Conservation (phyloP, 2,329 filamentous ascomycete genomes). For the Gremmenia infestans region DNA sequence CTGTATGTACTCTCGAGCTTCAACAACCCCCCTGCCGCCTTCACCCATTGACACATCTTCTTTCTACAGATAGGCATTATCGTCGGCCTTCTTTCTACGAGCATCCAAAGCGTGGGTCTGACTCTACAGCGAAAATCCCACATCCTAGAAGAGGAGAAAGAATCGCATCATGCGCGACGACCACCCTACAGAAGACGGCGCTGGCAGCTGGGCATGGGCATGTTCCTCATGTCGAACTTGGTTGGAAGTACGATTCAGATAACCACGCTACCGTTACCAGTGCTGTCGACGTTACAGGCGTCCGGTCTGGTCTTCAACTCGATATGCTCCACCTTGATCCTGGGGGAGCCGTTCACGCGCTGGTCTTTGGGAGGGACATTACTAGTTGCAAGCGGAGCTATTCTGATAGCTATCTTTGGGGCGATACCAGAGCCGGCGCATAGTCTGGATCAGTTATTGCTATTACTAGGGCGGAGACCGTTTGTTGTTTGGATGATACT, state of each 20-base stretch:
- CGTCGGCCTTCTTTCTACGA: constrained; percentile 88
- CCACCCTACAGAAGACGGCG: constrained; percentile 84
- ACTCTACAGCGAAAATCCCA: constrained; percentile 98
- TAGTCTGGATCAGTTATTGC: constrained; percentile 74
- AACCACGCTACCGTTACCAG: constrained; percentile 87
- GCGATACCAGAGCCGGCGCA: constrained; percentile 92
- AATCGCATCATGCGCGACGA: constrained; percentile 67
- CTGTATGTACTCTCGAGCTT: constrained; percentile 47
- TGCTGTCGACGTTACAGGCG: constrained; percentile 91
- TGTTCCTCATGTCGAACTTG: constrained; percentile 94
- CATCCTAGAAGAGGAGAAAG: constrained; percentile 92
- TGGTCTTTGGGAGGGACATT: constrained; percentile 90
- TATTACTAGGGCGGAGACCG: constrained; percentile 64
- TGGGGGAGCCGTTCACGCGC: constrained; percentile 88
- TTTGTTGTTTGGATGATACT: constrained; percentile 88
- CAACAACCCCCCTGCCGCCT: constrained; percentile 1
- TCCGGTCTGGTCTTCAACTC: constrained; percentile 98
- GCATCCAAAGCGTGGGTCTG: constrained; percentile 88
- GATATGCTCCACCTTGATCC: constrained; percentile 87
- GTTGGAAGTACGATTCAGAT: constrained; percentile 96
- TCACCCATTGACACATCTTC: constrained; percentile 12
- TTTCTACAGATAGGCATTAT: constrained; percentile 73
- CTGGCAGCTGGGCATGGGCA: constrained; percentile 97
- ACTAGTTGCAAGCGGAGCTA: constrained; percentile 81
- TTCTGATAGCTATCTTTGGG: constrained; percentile 89